Base-by-base conservation (phyloP, 441 rosid genomes). In the Brassica hybrid region DNA sequence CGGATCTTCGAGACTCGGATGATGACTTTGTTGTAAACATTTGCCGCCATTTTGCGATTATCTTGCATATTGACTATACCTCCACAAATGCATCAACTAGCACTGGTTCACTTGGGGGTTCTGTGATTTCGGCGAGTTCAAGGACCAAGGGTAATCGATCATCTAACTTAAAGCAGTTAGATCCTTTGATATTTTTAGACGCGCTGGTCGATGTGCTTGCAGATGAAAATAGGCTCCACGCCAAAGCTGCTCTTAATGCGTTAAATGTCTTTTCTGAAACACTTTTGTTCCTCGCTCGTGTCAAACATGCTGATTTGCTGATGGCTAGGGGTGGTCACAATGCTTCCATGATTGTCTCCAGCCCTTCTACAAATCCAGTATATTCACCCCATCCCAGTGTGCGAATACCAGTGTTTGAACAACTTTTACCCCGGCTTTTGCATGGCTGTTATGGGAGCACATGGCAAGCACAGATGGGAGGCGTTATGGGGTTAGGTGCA, bases 381-480 rank as follows among this genome's bases (percentile, higher is more conserved):
- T 97, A 91, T 86, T 93, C 98, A 41, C 97, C 98, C 45, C 96
- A 97, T 32, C 94, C 98, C 50, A 97, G 98, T 80, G 93, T 94
- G 76, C 89, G 89, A n/a, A 87, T 97, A 76, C 98, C 97, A 71
- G 94, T 94, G 75, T 94, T 97, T 84, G 99, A 97, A 88, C 98
- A 97, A 83, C 97, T 97, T 84, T 83, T 97, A 65, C 98, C 98
- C 73, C 97, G 98, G 48, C 97, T 97, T 82, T 83, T 97, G 81
- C 99, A 94, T 84, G 93, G 97, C 84, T 97, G 98, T 83, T 94
- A 91, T 84, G 97, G 98, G 78, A 97, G 89, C 79, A 88, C 92
- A 38, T 97, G 99, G 99, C 98, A 97, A 85, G 94, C 98, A 56
- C 99, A 97, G 81, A 93, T 97, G 92, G 99, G 99, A 76, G 99